A percentile compares a stretch with the other conserved stretches of the same genome.
These are phyloP conservation scores for Eucalyptus polybractea DNA, from an alignment of 345 rosid species.

Conservation along the genomic window DNA sequence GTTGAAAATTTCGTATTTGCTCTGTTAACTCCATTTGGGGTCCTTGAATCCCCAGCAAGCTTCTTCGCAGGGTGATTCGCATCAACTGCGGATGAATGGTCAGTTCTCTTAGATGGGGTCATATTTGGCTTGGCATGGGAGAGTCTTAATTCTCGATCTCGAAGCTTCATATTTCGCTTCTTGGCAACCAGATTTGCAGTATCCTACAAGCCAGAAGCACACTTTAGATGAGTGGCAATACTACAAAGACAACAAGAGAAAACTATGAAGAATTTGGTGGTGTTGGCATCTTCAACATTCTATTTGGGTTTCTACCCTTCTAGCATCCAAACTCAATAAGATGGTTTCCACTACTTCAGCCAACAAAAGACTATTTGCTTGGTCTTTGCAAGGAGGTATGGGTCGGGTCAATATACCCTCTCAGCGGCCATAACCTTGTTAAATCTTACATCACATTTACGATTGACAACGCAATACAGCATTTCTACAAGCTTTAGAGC, in stretches of 20 bases:
- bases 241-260: not conserved
- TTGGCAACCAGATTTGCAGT: constrained; percentile 52
- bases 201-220: constrained; percentile 31
- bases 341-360: not conserved
- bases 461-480: not conserved
- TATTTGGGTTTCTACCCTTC: not conserved
- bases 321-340: not conserved
- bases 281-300: not conserved
- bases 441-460: not conserved
- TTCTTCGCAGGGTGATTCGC: constrained; percentile 30
- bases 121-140: constrained; percentile 47
- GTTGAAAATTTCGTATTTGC: constrained; percentile 10
- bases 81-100: constrained; percentile 10
- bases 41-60: constrained; percentile 22
- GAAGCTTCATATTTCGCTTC: constrained; percentile 59
- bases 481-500: not conserved
- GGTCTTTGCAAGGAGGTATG: not conserved
- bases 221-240: not conserved
- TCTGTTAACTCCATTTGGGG: constrained; percentile 7
- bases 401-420: not conserved
- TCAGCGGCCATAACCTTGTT: not conserved
- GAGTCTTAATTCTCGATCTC: constrained; percentile 62
- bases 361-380: not conserved
- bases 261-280: not conserved
- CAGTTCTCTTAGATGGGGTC: constrained; percentile 62